Evolutionary conservation across 441 rosid species (phyloP).

Genomic region (Hura crepitans): DNA sequence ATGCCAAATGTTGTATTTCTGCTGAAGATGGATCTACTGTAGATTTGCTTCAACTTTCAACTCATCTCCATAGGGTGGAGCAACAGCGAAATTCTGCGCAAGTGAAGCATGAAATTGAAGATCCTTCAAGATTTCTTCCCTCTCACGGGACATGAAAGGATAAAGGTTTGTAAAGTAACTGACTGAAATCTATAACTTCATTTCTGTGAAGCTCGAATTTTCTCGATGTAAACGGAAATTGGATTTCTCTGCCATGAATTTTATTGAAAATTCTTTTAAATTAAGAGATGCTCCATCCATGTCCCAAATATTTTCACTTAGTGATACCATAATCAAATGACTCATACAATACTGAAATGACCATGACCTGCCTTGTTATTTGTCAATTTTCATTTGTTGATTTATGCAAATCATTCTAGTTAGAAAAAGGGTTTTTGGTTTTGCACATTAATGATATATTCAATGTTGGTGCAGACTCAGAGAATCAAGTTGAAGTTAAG

Average conservation of each 20-base stretch:
- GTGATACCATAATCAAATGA: background rate
- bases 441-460: conserved; percentile 1
- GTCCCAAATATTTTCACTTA: too few species aligned
- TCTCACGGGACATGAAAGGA: conserved; percentile 26
- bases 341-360: background rate
- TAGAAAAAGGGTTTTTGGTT: background rate
- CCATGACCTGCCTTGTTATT: background rate
- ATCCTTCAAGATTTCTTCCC: conserved; percentile 35
- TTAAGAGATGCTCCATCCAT: background rate
- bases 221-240: background rate
- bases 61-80: conserved; percentile 66
- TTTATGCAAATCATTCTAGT: background rate
- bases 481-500: conserved; percentile 13
- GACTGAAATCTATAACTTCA: background rate
- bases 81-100: conserved; percentile 51
- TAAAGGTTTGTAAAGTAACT: conserved; percentile 22
- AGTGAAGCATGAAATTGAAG: conserved; percentile 47
- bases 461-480: conserved; percentile 24
- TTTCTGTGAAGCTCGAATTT: background rate
- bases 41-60: conserved; percentile 63
- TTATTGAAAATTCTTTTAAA: background rate
- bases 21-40: conserved; percentile 45
- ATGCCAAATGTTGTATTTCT: conserved; percentile 28
- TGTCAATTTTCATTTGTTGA: background rate
- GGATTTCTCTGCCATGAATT: background rate